A percentile compares a stretch with the other conserved stretches of the same genome.
Conservation (phyloP, 139 green algal genomes). For the Chlamydomonas urium region DNA sequence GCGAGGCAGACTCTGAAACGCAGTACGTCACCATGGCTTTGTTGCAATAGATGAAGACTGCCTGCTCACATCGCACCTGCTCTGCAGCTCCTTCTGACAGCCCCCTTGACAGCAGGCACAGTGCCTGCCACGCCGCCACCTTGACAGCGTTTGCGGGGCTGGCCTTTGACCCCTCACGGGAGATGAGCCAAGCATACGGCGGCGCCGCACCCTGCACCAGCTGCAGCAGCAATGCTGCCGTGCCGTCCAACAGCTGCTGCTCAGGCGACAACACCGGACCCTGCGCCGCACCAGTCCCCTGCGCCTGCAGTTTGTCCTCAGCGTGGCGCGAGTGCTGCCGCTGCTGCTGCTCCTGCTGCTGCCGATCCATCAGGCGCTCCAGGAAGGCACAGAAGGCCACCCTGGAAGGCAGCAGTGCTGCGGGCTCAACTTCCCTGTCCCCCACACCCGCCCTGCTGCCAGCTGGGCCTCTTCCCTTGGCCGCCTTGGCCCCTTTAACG, state of each 20-base stretch:
- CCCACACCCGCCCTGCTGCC: too few relatives aligned
- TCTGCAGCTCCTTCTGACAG: slow-evolving; percentile 10
- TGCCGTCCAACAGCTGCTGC: background rate
- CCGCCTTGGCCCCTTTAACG: too few relatives aligned
- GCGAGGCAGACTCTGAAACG: too few relatives aligned
- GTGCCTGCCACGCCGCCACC: slow-evolving; percentile 24
- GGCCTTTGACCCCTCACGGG: background rate
- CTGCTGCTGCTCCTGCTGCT: background rate
- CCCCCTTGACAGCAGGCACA: slow-evolving; percentile 27
- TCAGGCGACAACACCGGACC: too few relatives aligned
- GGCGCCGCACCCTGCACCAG: background rate
- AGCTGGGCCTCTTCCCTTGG: too few relatives aligned
- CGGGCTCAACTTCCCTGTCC: background rate
- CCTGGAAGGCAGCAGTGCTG: slow-evolving; percentile 14
- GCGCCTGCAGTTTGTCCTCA: too few relatives aligned
- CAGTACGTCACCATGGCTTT: too few relatives aligned
- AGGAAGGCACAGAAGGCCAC: slow-evolving; percentile 15
- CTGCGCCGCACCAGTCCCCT: too few relatives aligned
- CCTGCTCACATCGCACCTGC: slow-evolving; percentile 1
- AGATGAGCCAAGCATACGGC: background rate
- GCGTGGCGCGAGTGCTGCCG: background rate
- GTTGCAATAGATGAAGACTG: background rate
- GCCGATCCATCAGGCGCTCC: background rate
- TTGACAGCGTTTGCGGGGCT: background rate
- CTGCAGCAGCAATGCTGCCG: background rate